Base-by-base conservation (phyloP, 2,329 filamentous ascomycete genomes). In the Hymenoscyphus fraxineus region DNA sequence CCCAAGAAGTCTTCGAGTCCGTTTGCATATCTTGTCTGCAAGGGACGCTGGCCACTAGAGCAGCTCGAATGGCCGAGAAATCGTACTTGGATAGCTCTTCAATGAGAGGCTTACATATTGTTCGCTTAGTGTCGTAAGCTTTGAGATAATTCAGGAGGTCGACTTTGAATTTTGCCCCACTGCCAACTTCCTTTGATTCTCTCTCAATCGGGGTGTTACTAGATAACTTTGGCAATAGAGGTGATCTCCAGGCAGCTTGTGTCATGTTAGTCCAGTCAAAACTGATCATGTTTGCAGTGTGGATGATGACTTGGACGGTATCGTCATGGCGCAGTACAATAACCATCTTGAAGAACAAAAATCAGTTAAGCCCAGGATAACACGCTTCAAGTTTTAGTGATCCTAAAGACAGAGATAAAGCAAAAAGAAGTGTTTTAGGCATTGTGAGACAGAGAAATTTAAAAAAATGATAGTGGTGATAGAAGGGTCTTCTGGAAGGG, bases 251-350 rank as follows among this genome's bases (percentile, higher is more conserved):
- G 5, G 91, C 84, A 1, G 86, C 92, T 75, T 97, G 92, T 0
- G 88, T 90, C 90, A 96, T 91, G 70, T 95, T 95, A 1, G 81
- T 84, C 93, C 93, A 97, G 75, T 97, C 93, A 63, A 88, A 87
- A 3, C 82, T 73, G n/a, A 96, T 94, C 89, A 96, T 92, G 71
- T 97, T 97, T 19, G 93, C 92, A 0, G 93, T 97, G 71, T 96
- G 91, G 38, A 97, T 93, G 63, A 96, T 78, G 6, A 97, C 79
- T 76, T 96, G 90, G 0, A 89, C 90, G 0, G 82, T 85, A 67
- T 89, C 86, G 73, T 96, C 92, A 74, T 90, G 87, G 5, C 90
- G 84, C 66, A 96, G 81, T 3, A 96, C 77, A n/a, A 96, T 80
- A 76, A 96, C 85, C 90, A 96, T 95, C 77, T 96, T 95, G 19